These are phyloP conservation scores for Solanum chilense DNA, from an alignment of 257 asterid genomes.

Conservation along the genomic window DNA sequence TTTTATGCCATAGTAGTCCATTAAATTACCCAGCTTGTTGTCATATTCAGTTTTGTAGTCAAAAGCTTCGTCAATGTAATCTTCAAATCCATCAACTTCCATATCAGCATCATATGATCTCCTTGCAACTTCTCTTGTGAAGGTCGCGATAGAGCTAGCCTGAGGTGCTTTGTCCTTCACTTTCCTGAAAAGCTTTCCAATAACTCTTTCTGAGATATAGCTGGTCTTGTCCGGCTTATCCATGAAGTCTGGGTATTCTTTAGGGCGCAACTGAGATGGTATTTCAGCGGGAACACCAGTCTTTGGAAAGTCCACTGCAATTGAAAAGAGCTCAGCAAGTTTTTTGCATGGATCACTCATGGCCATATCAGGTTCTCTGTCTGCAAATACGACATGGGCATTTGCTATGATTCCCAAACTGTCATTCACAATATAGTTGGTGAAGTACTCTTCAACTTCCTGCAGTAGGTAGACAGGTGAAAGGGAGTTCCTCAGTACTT, in stretches of 20 bases:
- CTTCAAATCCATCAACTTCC: slow-evolving; percentile 57
- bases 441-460: slow-evolving; percentile 79
- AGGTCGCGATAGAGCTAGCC: slow-evolving; percentile 14
- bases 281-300: slow-evolving; percentile 87
- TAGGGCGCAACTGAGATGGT: slow-evolving; percentile 58
- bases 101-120: slow-evolving; percentile 48
- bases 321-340: slow-evolving; percentile 53
- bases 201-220: slow-evolving; percentile 39
- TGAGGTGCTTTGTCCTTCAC: slow-evolving; percentile 49
- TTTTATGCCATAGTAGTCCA: slow-evolving; percentile 77
- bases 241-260: slow-evolving; percentile 89
- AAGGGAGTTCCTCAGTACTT: neutral
- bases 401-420: slow-evolving; percentile 67
- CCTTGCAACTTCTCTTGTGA: slow-evolving; percentile 49
- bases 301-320: slow-evolving; percentile 87
- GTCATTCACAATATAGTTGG: slow-evolving; percentile 77
- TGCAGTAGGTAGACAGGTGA: slow-evolving; percentile 12
- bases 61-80: slow-evolving; percentile 53
- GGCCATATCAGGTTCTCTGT: slow-evolving; percentile 45
- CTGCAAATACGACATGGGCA: slow-evolving; percentile 80
- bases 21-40: slow-evolving; percentile 67
- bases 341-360: slow-evolving; percentile 38
- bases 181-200: slow-evolving; percentile 72
- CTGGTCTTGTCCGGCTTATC: slow-evolving; percentile 59
- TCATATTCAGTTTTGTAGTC: slow-evolving; percentile 58